These are phyloP conservation scores for Trichosporon sp. DNA, from an alignment of 1,284 basidiomycete species.

Conservation along the genomic window DNA sequence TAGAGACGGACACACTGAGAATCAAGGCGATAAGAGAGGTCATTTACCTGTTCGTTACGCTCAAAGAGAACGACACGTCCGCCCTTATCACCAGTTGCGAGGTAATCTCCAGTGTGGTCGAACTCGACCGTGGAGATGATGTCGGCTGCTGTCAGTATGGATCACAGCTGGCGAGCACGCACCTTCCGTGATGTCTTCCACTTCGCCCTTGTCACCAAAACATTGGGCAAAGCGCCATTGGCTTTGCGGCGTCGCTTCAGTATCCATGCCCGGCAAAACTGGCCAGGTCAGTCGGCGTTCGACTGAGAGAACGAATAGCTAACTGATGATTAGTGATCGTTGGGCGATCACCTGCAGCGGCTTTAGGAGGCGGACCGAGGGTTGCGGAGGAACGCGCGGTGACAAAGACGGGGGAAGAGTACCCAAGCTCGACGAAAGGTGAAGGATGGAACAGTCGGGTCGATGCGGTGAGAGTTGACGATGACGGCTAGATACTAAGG, in stretches of 20 bases:
- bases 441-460: background rate
- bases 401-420: background rate
- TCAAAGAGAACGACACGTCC: constrained; percentile 98
- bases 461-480: constrained; percentile 2
- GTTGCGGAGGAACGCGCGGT: background rate
- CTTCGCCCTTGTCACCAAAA: constrained; percentile 98
- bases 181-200: constrained; percentile 99
- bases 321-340: background rate
- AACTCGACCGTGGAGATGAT: constrained; percentile 99
- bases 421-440: background rate
- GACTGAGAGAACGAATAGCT: background rate
- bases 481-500: background rate
- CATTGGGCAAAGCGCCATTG: constrained; percentile 99
- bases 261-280: constrained; percentile 56
- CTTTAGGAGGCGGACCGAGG: background rate
- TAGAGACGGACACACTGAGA: background rate
- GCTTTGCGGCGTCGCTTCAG: constrained; percentile 59
- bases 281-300: constrained; percentile 5
- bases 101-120: constrained; percentile 98
- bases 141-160: constrained; percentile 62
- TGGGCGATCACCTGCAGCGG: background rate
- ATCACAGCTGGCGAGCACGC: constrained; percentile 14
- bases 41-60: constrained; percentile 88
- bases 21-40: background rate
- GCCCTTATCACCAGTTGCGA: constrained; percentile 98